Evolutionary conservation across 805 yeast species (phyloP), one percentile per base, ranked within the genome.

Genomic region (Cyberlindnera meyerae): DNA sequence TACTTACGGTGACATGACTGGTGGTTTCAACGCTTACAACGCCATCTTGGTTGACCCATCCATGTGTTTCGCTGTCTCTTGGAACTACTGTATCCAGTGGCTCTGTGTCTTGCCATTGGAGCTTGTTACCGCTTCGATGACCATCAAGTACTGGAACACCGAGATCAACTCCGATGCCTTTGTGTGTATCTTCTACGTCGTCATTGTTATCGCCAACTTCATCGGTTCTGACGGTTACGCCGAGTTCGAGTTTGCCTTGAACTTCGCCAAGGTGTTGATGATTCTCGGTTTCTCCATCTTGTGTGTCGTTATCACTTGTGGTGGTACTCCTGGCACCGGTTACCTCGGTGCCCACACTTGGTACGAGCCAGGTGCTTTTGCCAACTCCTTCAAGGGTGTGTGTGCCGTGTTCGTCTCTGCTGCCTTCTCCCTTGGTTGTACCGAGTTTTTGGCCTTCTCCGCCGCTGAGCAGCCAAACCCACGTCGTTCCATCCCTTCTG

Each of bases 211-310:
- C 27, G 71, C 78, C 42, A 78, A 79, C 55, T 58, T 78, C 37
- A 71, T 45, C 34, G 84, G 85, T 48, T 79, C 77, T 25, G 66
- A 63, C 48, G 83, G 83, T 40, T 79, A 77, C 50, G 85, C 84
- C 58, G 86, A 79, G 58, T 77, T 78, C 24, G 86, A 79, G 57
- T 77, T 73, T 47, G 52, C 73, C 29, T 70, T 79, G 48, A 73
- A 79, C 36, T 32, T 64, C 15, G 61, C 72, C 38, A 79, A 79
- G 55, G 71, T 77, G n/a, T 31, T 67, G 14, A 77, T 82, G 57
- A 70, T 79, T 34, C 37, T 68, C 28, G 83, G 82, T 6, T 79
- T 77, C 52, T 66, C 73, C 40, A 66, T 79, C 37, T 60, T 77
- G 33, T 71, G 75, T 42, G 65, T 79, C 33, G 63, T 78, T 15